phyloP scores from a whole-genome alignment of 106 monocot genomes.

The Dactylorhiza incarnata region DNA sequence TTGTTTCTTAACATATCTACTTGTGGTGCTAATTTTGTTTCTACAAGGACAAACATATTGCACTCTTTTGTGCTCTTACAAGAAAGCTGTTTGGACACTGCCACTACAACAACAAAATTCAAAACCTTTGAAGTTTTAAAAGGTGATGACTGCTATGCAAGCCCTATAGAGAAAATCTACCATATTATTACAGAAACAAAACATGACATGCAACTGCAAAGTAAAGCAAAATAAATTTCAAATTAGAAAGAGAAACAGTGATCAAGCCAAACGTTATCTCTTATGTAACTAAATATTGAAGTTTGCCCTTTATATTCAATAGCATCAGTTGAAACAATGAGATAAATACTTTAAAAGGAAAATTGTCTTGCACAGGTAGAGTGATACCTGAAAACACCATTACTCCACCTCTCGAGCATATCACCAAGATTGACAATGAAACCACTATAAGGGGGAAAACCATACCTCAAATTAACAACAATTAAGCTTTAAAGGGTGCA shows the following conservation, averaged over 20 bases:
- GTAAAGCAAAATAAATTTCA: background rate
- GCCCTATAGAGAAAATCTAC: background rate
- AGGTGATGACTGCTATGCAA: background rate
- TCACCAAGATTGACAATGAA: slow-evolving; percentile 94
- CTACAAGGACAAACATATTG: no score
- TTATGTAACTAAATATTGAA: background rate
- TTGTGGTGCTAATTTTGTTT: no score
- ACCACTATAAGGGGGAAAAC: slow-evolving; percentile 35
- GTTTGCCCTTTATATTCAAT: background rate
- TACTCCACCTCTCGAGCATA: slow-evolving; percentile 95
- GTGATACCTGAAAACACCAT: slow-evolving; percentile 69
- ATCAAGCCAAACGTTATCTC: background rate
- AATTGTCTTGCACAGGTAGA: background rate
- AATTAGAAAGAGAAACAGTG: background rate
- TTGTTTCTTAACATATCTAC: no score
- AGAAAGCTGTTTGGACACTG: no score
- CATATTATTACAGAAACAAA: background rate
- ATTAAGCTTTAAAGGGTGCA: background rate
- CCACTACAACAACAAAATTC: background rate
- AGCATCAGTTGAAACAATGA: background rate
- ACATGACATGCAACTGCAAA: background rate
- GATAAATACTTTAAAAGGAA: background rate
- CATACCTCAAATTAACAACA: background rate
- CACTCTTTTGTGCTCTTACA: no score
- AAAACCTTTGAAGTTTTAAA: background rate